These are phyloP conservation scores for Cetradonia linearis DNA, from an alignment of 495 filamentous ascomycete species.

Conservation along the genomic window DNA sequence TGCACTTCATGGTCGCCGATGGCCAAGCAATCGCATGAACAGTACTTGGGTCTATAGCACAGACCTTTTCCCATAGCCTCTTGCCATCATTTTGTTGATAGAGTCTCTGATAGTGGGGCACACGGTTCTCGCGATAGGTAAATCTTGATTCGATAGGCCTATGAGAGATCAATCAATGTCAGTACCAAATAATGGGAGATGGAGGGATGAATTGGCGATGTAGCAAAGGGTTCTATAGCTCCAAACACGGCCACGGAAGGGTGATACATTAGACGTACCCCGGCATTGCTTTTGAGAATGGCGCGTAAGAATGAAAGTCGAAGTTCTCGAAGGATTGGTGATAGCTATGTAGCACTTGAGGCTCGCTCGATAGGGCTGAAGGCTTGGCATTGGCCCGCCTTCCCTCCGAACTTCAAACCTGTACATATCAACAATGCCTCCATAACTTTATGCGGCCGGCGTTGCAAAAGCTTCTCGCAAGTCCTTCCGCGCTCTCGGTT, in stretches of 20 bases:
- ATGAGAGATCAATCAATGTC: background rate
- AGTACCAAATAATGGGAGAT: background rate
- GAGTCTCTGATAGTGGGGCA: constrained; percentile 69
- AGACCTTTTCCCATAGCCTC: constrained; percentile 80
- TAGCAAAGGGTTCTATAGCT: background rate
- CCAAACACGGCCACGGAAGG: background rate
- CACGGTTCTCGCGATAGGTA: constrained; percentile 74
- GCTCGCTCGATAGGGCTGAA: constrained; percentile 3
- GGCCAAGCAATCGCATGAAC: background rate
- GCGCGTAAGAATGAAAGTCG: background rate
- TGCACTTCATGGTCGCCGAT: background rate
- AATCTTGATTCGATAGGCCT: constrained; percentile 14
- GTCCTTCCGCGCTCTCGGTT: constrained; percentile 5
- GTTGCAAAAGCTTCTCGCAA: constrained; percentile 22
- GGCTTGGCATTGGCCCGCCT: background rate
- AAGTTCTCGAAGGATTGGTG: background rate
- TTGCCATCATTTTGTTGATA: constrained; percentile 75
- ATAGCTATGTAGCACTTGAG: background rate
- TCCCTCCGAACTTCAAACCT: background rate
- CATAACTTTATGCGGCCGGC: constrained; percentile 17
- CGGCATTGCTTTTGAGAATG: background rate
- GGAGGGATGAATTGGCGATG: background rate
- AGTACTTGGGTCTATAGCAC: constrained; percentile 28
- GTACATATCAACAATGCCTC: background rate
- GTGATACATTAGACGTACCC: background rate